phyloP scores from a whole-genome alignment of 192 early-diverging fungal species.

The Coemansia sp. region DNA sequence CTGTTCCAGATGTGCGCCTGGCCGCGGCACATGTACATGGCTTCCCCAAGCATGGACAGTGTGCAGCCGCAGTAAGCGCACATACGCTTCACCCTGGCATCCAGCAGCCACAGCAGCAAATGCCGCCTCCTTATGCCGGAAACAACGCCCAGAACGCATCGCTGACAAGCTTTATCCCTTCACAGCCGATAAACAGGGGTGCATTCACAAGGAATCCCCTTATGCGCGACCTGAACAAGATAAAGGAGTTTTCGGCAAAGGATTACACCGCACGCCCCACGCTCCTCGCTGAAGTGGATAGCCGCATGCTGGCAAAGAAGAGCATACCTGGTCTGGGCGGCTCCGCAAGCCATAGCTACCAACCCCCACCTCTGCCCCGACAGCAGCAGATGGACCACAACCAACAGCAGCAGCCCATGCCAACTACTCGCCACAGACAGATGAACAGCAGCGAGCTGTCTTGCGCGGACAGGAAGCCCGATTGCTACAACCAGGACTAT shows the following conservation, averaged over 20 bases:
- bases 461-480: neutral
- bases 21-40: neutral
- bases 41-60: constrained; percentile 1
- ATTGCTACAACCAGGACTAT: neutral
- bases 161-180: constrained; percentile 43
- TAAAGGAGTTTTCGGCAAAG: constrained; percentile 44
- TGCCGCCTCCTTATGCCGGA: neutral
- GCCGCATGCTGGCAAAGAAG: constrained; percentile 42
- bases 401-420: too few species aligned
- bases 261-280: constrained; percentile 48
- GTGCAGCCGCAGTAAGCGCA: neutral
- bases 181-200: constrained; percentile 11
- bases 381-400: neutral
- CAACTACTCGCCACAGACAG: constrained; percentile 5
- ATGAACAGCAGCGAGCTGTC: neutral
- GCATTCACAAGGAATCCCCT: constrained; percentile 43
- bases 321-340: constrained; percentile 51
- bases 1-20: constrained; percentile 8
- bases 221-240: constrained; percentile 52
- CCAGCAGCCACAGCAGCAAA: constrained; percentile 15
- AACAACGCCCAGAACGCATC: constrained; percentile 19
- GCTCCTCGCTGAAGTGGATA: constrained; percentile 46
- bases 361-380: constrained; percentile 20
- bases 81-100: neutral
- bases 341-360: constrained; percentile 45